phyloP scores from a whole-genome alignment of 2,329 filamentous ascomycete genomes.

The Chaetothyriales sp. region DNA sequence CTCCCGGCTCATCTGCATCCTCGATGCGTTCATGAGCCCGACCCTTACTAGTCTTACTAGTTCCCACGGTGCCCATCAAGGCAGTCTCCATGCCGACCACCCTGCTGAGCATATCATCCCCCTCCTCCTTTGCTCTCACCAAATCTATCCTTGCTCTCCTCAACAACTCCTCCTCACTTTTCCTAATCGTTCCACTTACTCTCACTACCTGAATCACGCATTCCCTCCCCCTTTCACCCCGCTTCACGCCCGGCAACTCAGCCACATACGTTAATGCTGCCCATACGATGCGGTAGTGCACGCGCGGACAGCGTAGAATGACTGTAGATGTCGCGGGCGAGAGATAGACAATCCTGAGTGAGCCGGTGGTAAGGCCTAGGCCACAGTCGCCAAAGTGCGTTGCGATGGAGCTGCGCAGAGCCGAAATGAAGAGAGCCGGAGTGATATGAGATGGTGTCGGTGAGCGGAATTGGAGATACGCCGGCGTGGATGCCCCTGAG shows the following conservation, averaged over 20 bases:
- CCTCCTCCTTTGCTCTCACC: constrained; percentile 26
- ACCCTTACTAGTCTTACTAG: neutral
- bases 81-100: neutral
- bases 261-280: constrained; percentile 72
- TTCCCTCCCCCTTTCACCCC: constrained; percentile 23
- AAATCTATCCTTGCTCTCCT: constrained; percentile 60
- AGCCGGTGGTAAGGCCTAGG: constrained; percentile 28
- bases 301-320: constrained; percentile 71
- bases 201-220: constrained; percentile 76
- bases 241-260: constrained; percentile 38
- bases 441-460: constrained; percentile 64
- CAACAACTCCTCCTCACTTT: constrained; percentile 81
- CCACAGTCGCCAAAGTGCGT: constrained; percentile 82
- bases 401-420: constrained; percentile 55
- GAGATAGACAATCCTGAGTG: constrained; percentile 67
- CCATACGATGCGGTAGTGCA: constrained; percentile 80
- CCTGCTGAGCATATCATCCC: neutral
- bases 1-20: neutral
- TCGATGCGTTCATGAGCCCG: neutral
- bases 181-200: constrained; percentile 85
- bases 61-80: neutral
- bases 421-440: constrained; percentile 34
- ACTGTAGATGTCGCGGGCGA: constrained; percentile 87
- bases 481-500: constrained; percentile 28
- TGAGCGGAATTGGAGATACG: constrained; percentile 59